Base-by-base conservation (phyloP, 805 yeast genomes). In the Millerozyma miso region DNA sequence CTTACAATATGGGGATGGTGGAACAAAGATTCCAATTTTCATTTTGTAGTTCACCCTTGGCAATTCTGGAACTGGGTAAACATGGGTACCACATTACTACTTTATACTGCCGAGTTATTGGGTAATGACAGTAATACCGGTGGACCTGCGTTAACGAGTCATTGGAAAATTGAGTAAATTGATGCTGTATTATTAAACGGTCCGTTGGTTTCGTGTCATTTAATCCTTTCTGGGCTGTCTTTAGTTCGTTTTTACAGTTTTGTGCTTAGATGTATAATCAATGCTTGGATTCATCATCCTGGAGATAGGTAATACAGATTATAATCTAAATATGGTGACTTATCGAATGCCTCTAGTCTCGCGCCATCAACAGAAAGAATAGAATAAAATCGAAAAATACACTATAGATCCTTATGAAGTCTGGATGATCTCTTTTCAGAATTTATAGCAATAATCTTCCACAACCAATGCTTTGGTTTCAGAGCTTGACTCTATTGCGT, bases 61-160 rank as follows among this genome's bases (percentile, higher is more conserved):
- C 89, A 88, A 55, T 86, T 93, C 59, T 91, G 99, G 98, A 88
- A 90, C 55, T 91, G 98, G 98, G 78, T 87, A 45, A 91, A 91
- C 59, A 86, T 91, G 71, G 81, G 84, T 51, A 76, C 84, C 41
- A 85, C 95, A 8, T 67, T 93, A 43, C 68, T 80, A n/a, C 70
- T 93, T 19, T 91, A 91, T 62, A 81, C 84, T 23, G 71, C 85
- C 37, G 99, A 91, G 65, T 69, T 91, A 46, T 63, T 81, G 51
- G 71, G 73, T 14, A 63, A 64, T 47, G 53, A 56, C 40, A 55
- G 56, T 29, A 53, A 56, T 34, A 43, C 62, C 15, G 58, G 57
- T 19, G 60, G 62, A 19, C 58, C 65, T 29, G 68, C 71, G 16
- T 56, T 70, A 48, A 69, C 75, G 4, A 67, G 69, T 49, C 74